Percentiles rank a stretch among this genome's conserved stretches.
phyloP scores from a whole-genome alignment of 2,329 filamentous ascomycete species.

The Ploettnerulaceae sp. region DNA sequence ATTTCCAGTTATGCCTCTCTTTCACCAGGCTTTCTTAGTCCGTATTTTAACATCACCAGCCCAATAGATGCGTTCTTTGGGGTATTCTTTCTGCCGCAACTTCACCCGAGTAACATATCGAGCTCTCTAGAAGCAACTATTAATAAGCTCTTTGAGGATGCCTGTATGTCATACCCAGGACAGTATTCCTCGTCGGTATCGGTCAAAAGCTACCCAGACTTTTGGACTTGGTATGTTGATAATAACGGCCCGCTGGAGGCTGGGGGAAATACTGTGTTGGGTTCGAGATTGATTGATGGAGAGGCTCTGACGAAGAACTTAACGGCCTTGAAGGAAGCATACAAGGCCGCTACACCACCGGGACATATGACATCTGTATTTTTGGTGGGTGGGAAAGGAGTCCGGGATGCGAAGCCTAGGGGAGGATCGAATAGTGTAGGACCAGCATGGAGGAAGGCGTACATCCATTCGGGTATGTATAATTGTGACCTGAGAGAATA shows the following conservation, averaged over 20 bases:
- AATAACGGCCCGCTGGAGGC: conserved; percentile 39
- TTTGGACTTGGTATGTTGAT: conserved; percentile 22
- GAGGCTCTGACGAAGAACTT: conserved; percentile 35
- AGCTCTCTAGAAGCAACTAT: conserved; percentile 31
- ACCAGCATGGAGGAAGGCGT: conserved; percentile 47
- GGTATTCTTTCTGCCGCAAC: conserved; percentile 34
- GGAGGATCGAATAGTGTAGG: conserved; percentile 45
- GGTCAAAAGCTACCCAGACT: conserved; percentile 17
- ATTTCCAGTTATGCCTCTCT: conserved; percentile 47
- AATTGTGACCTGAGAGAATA: neutral
- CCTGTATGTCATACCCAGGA: conserved; percentile 33
- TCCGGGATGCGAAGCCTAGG: conserved; percentile 40
- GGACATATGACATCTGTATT: conserved; percentile 34
- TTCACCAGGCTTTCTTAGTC: conserved; percentile 36
- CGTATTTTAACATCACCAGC: conserved; percentile 24
- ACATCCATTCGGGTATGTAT: conserved; percentile 39
- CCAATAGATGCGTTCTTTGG: conserved; percentile 36
- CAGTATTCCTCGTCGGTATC: conserved; percentile 21
- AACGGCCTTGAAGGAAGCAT: conserved; percentile 36
- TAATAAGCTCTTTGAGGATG: conserved; percentile 36
- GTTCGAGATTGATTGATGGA: conserved; percentile 42
- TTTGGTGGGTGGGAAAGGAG: conserved; percentile 42
- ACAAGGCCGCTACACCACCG: conserved; percentile 35
- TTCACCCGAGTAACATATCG: conserved; percentile 32
- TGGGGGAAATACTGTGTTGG: conserved; percentile 37